A percentile compares a stretch with the other conserved stretches of the same genome.
Conservation (phyloP, 2,329 filamentous ascomycete genomes). For the Chaetomium sp. region DNA sequence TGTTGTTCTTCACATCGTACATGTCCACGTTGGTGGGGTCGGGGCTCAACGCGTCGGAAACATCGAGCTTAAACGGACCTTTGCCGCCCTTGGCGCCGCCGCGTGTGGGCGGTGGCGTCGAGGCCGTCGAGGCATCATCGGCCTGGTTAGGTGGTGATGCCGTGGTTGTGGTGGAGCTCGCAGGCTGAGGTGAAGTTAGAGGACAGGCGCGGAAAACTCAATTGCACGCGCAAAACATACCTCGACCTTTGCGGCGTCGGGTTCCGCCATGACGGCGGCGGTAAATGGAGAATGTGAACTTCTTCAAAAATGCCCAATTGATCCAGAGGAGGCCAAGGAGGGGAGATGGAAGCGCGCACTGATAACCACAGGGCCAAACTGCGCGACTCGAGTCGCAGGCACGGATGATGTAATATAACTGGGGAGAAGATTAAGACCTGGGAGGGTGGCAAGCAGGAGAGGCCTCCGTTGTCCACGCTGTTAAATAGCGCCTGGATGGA, state of each 20-base stretch:
- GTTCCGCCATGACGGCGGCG: slow-evolving; percentile 5
- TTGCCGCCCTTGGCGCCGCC: slow-evolving; percentile 1
- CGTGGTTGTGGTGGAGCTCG: slow-evolving; percentile 6
- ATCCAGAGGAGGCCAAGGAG: not conserved
- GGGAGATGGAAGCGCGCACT: not conserved
- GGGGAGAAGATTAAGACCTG: too few relatives aligned
- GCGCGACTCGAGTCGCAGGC: too few relatives aligned
- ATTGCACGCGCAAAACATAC: not conserved
- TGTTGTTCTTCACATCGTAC: slow-evolving; percentile 61
- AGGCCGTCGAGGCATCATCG: not conserved
- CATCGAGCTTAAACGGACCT: slow-evolving; percentile 17
- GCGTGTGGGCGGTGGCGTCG: not conserved
- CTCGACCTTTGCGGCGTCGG: slow-evolving; percentile 7
- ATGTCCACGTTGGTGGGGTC: slow-evolving; percentile 67
- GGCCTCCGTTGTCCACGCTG: too few relatives aligned
- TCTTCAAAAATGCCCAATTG: not conserved
- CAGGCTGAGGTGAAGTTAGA: slow-evolving; percentile 1
- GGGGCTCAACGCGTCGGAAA: slow-evolving; percentile 55
- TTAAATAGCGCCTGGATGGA: too few relatives aligned
- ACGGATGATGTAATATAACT: too few relatives aligned
- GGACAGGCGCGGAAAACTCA: not conserved
- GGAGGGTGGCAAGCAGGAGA: too few relatives aligned
- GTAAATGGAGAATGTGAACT: not conserved
- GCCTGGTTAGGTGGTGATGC: not conserved
- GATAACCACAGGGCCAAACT: too few relatives aligned